Evolutionary conservation across 2,329 filamentous ascomycete genomes (phyloP), one percentile per base, ranked within the genome.

Genomic region (Colletotrichum sp.): DNA sequence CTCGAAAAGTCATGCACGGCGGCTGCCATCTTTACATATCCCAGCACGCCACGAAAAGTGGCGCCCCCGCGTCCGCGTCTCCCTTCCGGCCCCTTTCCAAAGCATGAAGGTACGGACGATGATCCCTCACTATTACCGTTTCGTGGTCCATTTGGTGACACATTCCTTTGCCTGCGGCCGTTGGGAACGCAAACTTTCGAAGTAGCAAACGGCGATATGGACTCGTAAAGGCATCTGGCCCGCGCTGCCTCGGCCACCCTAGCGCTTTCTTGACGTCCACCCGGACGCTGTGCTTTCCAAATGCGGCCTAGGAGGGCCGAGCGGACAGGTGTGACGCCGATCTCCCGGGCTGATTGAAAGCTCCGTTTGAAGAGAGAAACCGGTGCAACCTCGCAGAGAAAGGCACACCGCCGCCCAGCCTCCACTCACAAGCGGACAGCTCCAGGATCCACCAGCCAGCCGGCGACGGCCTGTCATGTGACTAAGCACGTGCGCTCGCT

Each of bases 181-280:
- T 65, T 26, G 32, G 21, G 58, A 60, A 58, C 64, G 70, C 70
- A 69, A 76, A 74, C 74, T 58, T 58, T 69, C 38, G 43, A 15
- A 57, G 74, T 66, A 69, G 70, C 73, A 60, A 74, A 60, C 74
- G 74, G 70, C 70, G 63, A 76, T 74, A 65, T 52, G 65, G 52
- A 65, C 74, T 69, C 32, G 36, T 64, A 67, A 69, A 64, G 74
- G 71, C 70, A 76, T 74, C 48, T 76, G 58, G 70, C 36, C 74
- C 74, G 74, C 71, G 43, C 70, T 69, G 64, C 18, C 26, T 69
- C 73, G 71, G 70, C 43, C 71, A 66, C 34, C 58, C 58, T 52
- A 74, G 70, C 74, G 70, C 55, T 52, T 30, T 64, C 28, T 34
- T 64, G 64, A 69, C 57, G 38, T 66, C 52, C 64, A 52, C 34